phyloP scores from a whole-genome alignment of 139 green algal species.

The Pseudopediastrum boryanum region DNA sequence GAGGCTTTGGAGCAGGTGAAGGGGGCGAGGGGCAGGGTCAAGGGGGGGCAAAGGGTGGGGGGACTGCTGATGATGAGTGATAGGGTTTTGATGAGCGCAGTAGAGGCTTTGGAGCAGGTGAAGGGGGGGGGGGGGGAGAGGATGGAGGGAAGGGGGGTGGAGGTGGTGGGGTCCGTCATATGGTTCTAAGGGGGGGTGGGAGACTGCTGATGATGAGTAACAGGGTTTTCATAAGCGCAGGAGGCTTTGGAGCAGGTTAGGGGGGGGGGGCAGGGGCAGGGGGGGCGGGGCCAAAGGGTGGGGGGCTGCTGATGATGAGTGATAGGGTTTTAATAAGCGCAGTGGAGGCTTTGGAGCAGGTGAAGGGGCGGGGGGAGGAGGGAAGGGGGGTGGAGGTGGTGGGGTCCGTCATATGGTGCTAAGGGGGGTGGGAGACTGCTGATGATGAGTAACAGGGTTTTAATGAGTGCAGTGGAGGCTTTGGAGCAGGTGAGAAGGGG shows the following conservation, averaged over 20 bases:
- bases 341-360: too few relatives aligned
- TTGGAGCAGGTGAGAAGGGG: not conserved
- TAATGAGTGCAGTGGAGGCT: not conserved
- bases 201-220: not conserved
- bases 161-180: not conserved
- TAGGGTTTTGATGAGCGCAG: conserved; percentile 7
- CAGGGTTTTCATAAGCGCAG: not conserved
- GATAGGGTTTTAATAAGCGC: not conserved
- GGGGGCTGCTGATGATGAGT: not conserved
- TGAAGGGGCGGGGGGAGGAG: not conserved
- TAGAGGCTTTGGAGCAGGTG: conserved; percentile 34
- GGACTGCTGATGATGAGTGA: not conserved
- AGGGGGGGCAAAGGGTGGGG: not conserved
- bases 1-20: not conserved
- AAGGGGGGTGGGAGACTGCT: too few relatives aligned
- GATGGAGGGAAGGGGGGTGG: too few relatives aligned
- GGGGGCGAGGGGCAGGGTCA: not conserved
- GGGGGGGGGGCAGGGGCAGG: not conserved
- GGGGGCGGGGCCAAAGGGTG: not conserved
- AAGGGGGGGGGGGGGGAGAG: too few relatives aligned
- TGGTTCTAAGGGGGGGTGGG: not conserved
- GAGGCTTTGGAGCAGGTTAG: not conserved
- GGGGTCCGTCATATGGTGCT: too few relatives aligned
- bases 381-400: not conserved
- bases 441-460: not conserved